Base-by-base conservation (phyloP, 2,329 filamentous ascomycete genomes). In the Raffaelea arxii region DNA sequence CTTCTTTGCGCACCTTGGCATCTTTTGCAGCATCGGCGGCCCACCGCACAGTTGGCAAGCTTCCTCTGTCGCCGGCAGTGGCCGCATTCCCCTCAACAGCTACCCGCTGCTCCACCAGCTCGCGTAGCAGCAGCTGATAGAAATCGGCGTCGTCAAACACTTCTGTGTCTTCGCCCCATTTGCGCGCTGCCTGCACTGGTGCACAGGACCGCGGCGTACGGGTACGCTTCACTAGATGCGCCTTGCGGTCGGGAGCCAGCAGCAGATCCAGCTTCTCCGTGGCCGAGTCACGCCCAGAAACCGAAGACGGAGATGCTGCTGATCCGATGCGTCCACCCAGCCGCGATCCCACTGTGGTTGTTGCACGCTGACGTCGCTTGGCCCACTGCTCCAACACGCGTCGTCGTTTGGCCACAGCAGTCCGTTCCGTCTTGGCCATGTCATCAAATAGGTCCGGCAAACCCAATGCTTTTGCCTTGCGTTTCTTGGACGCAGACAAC, bases 141-240 rank as follows among this genome's bases (percentile, higher is more conserved):
- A 97, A 96, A 61, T 94, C 82, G 11, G 86, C 87, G 57, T 98
- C 92, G 61, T 97, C 91, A 68, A 92, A 98, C 55, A 95, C 80
- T 19, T 71, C 66, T 1, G 64, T 61, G 57, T 82, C 80, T 54
- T 82, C 74, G 10, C 67, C 64, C 22, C 80, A 58, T 58, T 77
- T 76, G 52, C 66, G 67, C 25, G 72, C 72, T 1, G 75, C 74
- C 56, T 91, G 86, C 0, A 78, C 66, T 0, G 86, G 86, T 0
- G 86, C 86, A 57, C 86, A 90, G 1, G 85, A 89, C 19, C 86
- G 79, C 12, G 86, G 82, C 0, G 80, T 79, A 39, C 77, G 78
- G 0, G 84, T 85, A 39, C 80, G 78, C 58, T 78, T 80, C 52
- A 86, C 62, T 1, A 90, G 72, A 16, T 84, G 78, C n/a, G 84